Evolutionary conservation across 768 basidiomycete genomes (phyloP), one percentile per base, ranked within the genome.

Genomic region (Podaxis sp.): DNA sequence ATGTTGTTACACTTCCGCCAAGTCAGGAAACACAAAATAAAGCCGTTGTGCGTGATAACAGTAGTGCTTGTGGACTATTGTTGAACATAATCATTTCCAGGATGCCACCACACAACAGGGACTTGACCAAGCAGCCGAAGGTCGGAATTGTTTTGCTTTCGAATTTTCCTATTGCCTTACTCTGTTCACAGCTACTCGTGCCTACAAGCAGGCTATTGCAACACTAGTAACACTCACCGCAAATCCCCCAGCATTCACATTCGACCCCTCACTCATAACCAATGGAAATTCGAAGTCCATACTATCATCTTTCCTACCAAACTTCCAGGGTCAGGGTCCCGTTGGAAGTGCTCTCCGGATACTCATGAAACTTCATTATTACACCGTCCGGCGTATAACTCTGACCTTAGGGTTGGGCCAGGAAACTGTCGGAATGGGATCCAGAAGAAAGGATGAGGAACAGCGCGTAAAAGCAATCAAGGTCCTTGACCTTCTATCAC

Each of bases 401-500:
- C 66, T 83, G 40, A 69, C 74, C 41, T 79, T 72, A 61, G 76
- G 74, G 62, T 69, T 77, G 43, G 76, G 77, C 53, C 80, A 75
- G 65, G 79, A 80, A 59, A 70, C 70, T 0, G 56, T 78, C 7
- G 76, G 76, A 57, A 70, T 79, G 15, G 70, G 79, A 4, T 75
- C 80, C 22, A 84, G 79, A 66, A 82, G 77, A 70, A 84, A 78
- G 68, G 86, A 87, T 17, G 90, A 91, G 51, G 91, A 93, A 64
- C 73, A 85, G 66, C 80, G 77, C 19, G 80, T 83, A 2, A 90
- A 89, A 68, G 88, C 90, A 8, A 86, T 92, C 70, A 94, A 94
- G 71, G 90, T 92, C 36, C 70, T 94, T 13, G 91, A 93, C 69
- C 71, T 95, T 11, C 75, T 95, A 33, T 84, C 92, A 63, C 89